phyloP scores from a whole-genome alignment of 495 filamentous ascomycete species.

The Amorphotheca resinae region DNA sequence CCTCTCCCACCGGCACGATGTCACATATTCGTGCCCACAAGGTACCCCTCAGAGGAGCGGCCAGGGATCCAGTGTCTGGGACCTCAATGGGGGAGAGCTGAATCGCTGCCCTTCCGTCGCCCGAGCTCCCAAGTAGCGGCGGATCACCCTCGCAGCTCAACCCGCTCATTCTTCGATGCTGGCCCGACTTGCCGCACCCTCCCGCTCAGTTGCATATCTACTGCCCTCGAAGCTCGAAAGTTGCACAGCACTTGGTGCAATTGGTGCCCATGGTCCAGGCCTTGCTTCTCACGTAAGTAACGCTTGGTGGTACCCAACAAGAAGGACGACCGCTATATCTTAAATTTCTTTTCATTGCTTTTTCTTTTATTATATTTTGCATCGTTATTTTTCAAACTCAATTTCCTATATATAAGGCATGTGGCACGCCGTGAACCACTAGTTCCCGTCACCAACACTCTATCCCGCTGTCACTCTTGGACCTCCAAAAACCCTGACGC shows the following conservation, averaged over 20 bases:
- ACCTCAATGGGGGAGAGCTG: too few species aligned
- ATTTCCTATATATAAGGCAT: slow-evolving; percentile 15
- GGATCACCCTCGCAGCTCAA: slow-evolving; percentile 20
- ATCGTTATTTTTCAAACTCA: not conserved
- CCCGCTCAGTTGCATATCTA: slow-evolving; percentile 5
- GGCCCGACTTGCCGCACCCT: slow-evolving; percentile 6
- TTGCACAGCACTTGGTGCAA: not conserved
- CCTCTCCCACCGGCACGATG: too few species aligned
- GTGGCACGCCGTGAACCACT: slow-evolving; percentile 4
- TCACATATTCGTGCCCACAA: too few species aligned
- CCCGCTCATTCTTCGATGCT: slow-evolving; percentile 11
- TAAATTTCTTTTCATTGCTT: slow-evolving; percentile 2
- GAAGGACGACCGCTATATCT: too few species aligned
- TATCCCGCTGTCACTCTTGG: not conserved
- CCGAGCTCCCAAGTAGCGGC: too few species aligned
- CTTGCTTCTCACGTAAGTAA: too few species aligned
- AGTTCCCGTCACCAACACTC: slow-evolving; percentile 3
- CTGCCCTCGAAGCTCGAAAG: not conserved
- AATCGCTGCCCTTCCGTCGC: too few species aligned
- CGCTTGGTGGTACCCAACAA: too few species aligned
- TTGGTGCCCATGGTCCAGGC: not conserved
- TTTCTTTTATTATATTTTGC: slow-evolving; percentile 14
- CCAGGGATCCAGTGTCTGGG: too few species aligned
- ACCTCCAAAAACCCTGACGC: not conserved
- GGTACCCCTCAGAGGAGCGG: too few species aligned